phyloP scores from a whole-genome alignment of 768 basidiomycete genomes.

The Pleurotus citrinopileatus region DNA sequence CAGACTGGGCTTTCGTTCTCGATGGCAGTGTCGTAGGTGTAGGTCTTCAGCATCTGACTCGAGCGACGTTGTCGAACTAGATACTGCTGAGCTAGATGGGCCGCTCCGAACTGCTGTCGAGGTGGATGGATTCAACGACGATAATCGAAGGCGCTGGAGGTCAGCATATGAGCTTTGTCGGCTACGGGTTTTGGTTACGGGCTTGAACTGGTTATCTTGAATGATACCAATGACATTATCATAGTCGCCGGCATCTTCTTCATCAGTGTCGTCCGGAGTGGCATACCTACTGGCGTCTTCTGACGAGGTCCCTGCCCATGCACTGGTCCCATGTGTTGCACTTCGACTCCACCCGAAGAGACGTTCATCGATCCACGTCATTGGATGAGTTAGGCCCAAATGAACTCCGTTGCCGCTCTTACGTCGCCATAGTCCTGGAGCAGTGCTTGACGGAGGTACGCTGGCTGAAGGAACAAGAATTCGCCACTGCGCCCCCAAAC shows the following conservation, averaged over 20 bases:
- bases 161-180: conserved; percentile 80
- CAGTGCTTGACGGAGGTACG: conserved; percentile 76
- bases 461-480: conserved; percentile 83
- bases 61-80: conserved; percentile 13
- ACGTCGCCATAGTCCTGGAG: conserved; percentile 73
- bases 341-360: conserved; percentile 90
- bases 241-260: conserved; percentile 88
- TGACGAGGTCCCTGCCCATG: conserved; percentile 65
- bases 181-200: conserved; percentile 43
- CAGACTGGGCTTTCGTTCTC: conserved; percentile 60
- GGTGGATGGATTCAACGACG: conserved; percentile 17
- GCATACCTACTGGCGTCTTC: conserved; percentile 61
- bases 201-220: conserved; percentile 41
- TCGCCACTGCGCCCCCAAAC: conserved; percentile 48
- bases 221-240: conserved; percentile 80
- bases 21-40: conserved; percentile 42
- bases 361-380: conserved; percentile 94
- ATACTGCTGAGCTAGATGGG: not conserved
- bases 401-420: conserved; percentile 70
- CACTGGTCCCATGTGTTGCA: conserved; percentile 75
- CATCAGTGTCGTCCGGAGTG: conserved; percentile 79
- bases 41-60: conserved; percentile 35
- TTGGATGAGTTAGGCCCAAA: conserved; percentile 80
- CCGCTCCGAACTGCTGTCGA: not conserved
- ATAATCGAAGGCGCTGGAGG: conserved; percentile 61